Base-by-base conservation (phyloP, 371 early-diverging fungal species). In the Rhizopus microsporus region DNA sequence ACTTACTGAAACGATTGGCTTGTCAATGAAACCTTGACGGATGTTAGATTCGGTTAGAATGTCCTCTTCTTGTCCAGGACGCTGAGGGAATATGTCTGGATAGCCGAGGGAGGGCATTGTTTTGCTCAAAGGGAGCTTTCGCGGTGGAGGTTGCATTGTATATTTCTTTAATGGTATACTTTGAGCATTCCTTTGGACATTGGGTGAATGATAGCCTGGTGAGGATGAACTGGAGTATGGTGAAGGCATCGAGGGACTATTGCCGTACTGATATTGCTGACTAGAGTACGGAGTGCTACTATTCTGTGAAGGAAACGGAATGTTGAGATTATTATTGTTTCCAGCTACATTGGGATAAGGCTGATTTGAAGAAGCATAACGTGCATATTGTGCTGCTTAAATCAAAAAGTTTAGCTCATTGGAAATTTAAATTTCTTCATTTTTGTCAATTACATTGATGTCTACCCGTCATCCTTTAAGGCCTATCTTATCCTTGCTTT, bases 11-110 rank as follows among this genome's bases (percentile, higher is more conserved):
- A 87, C 80, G 30, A 82, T 70, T 32, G 82, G 80, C 34, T 69
- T 70, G 60, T 89, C 88, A 2, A 79, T 75, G 54, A 82, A 87
- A 23, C 91, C 91, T 54, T 81, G 79, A n/a, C 89, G 84, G 23
- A 91, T 85, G 57, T 85, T 86, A 31, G 77, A 74, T 56, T 85
- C 85, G 5, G 81, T 87, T 68, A 89, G 68, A 31, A 68, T 72
- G 58, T 84, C 84, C 65, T 88, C 89, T 23, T 78, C 81, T 58
- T 87, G 87, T 15, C 67, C 74, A 9, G 77, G 62, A 8, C 68
- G 61, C 40, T 87, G 86, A 9, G 89, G 88, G 55, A 84, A 87
- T 50, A 88, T 82, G 47, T 86, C 91, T n/a, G 90, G 85, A 58
- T 79, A 84, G 1, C 88, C 91, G 59, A 78, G 39, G 3, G 57